Conservation (phyloP, 345 rosid genomes). For the Brassica incana region DNA sequence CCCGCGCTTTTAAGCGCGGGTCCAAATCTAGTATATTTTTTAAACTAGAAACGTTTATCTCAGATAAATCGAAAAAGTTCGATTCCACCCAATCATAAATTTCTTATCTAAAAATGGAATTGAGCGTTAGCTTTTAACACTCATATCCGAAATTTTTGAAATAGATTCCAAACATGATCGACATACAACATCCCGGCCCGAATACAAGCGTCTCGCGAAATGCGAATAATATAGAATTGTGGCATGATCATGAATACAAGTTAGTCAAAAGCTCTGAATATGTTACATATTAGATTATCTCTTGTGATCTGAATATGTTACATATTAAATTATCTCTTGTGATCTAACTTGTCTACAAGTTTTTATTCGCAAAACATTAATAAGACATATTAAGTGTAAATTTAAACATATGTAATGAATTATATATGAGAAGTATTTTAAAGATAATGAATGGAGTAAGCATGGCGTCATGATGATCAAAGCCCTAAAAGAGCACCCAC, state of each 20-base stretch:
- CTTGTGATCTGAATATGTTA: no score
- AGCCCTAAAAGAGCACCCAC: constrained; percentile 42
- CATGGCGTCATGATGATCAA: constrained; percentile 37
- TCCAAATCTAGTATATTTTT: no score
- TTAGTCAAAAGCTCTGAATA: constrained; percentile 5
- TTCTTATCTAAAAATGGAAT: background rate
- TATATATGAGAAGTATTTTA: background rate
- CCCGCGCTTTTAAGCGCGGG: no score
- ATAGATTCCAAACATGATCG: background rate
- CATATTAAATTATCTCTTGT: no score
- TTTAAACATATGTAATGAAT: background rate
- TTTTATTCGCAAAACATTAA: background rate
- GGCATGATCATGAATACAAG: background rate
- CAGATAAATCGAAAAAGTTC: background rate
- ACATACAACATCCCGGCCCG: background rate
- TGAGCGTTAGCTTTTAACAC: background rate
- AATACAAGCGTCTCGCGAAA: background rate
- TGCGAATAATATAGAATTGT: background rate
- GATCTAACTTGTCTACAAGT: background rate
- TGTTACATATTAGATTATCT: no score
- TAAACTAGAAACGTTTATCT: background rate
- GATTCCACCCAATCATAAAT: background rate
- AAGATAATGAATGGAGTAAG: constrained; percentile 26
- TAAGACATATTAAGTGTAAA: background rate
- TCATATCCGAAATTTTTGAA: background rate